These are phyloP conservation scores for Saccharomycopsis crataegensis DNA, from an alignment of 1,139 yeast genomes.

Conservation along the genomic window DNA sequence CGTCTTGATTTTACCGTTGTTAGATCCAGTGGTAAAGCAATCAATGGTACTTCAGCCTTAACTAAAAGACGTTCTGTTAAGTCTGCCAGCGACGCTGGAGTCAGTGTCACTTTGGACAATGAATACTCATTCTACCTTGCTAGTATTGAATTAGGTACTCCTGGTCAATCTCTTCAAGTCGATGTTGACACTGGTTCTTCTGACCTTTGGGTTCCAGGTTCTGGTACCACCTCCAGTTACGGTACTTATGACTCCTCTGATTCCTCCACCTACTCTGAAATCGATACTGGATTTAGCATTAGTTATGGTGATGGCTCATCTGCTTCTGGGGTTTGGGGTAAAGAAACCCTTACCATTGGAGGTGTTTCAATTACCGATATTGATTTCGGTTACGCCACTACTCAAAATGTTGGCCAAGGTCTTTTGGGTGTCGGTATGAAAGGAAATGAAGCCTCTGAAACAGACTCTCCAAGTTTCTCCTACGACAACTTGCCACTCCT, in stretches of 20 bases:
- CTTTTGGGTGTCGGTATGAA: slow-evolving; percentile 50
- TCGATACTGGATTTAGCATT: slow-evolving; percentile 12
- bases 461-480: slow-evolving; percentile 4
- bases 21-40: not conserved
- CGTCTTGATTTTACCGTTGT: slow-evolving; percentile 9
- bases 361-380: slow-evolving; percentile 33
- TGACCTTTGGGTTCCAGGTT: slow-evolving; percentile 37
- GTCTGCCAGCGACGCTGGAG: not conserved
- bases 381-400: slow-evolving; percentile 44
- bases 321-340: slow-evolving; percentile 20
- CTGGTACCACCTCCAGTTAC: slow-evolving; percentile 11
- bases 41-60: not conserved
- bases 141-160: slow-evolving; percentile 29
- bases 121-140: slow-evolving; percentile 27
- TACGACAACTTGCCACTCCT: slow-evolving; percentile 35
- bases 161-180: slow-evolving; percentile 29
- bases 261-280: slow-evolving; percentile 21
- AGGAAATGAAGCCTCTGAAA: slow-evolving; percentile 25
- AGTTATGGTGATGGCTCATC: slow-evolving; percentile 19
- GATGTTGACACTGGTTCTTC: slow-evolving; percentile 41
- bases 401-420: slow-evolving; percentile 36
- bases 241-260: slow-evolving; percentile 17
- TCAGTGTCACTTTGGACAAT: slow-evolving; percentile 4
- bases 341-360: slow-evolving; percentile 36
- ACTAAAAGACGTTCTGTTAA: not conserved